Conservation (phyloP, 2,329 filamentous ascomycete species). For the Delphinella strobiligena region DNA sequence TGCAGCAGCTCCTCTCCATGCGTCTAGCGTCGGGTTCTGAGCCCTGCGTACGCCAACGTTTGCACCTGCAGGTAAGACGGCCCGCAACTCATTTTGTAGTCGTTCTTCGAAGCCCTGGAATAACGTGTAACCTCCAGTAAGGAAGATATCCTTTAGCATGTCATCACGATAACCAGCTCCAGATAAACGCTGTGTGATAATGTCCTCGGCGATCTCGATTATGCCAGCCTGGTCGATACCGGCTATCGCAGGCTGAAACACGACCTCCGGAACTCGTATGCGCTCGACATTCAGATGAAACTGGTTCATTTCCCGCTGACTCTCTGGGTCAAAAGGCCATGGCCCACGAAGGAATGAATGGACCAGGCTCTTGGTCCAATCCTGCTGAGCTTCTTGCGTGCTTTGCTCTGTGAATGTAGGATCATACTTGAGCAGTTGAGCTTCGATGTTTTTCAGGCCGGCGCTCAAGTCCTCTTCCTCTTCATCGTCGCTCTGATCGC, state of each 20-base stretch:
- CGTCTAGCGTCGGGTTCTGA: constrained; percentile 66
- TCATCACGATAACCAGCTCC: constrained; percentile 46
- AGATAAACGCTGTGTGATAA: constrained; percentile 69
- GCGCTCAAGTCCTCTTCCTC: constrained; percentile 78
- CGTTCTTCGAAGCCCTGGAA: constrained; percentile 81
- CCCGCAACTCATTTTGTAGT: constrained; percentile 58
- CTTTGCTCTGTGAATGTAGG: constrained; percentile 83
- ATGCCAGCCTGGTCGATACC: constrained; percentile 89
- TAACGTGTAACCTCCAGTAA: constrained; percentile 85
- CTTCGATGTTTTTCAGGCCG: constrained; percentile 64
- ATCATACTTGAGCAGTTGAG: constrained; percentile 76
- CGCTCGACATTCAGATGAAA: constrained; percentile 94
- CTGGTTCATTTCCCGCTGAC: constrained; percentile 71
- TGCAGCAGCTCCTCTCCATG: constrained; percentile 82
- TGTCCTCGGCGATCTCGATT: constrained; percentile 81
- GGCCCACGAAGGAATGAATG: constrained; percentile 86
- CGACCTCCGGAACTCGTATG: constrained; percentile 83
- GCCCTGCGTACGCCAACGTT: constrained; percentile 62
- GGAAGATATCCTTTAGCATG: constrained; percentile 75
- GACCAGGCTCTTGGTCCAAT: constrained; percentile 86
- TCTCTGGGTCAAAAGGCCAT: constrained; percentile 70
- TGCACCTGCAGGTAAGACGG: constrained; percentile 57
- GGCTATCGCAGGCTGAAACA: constrained; percentile 86
- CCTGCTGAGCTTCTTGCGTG: constrained; percentile 80
- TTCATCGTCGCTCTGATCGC: constrained; percentile 71